phyloP scores from a whole-genome alignment of 331 rosid species.

The Acacia concinna region DNA sequence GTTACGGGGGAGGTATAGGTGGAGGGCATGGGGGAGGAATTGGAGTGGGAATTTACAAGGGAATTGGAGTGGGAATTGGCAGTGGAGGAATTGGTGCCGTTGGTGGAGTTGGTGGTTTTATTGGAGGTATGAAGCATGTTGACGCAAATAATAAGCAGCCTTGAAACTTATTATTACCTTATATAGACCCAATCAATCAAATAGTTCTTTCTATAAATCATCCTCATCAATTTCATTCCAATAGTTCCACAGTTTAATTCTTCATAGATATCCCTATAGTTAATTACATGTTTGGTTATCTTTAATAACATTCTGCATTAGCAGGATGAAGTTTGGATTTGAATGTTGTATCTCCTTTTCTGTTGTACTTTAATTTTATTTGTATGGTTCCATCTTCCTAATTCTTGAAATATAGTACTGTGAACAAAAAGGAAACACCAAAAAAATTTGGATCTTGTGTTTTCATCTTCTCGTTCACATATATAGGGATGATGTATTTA shows the following conservation, averaged over 20 bases:
- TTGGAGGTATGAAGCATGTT: conserved; percentile 19
- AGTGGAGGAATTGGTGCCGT: conserved; percentile 7
- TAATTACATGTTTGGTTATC: not conserved
- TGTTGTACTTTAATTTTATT: not conserved
- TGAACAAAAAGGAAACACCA: not conserved
- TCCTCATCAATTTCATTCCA: not conserved
- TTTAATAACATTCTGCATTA: not conserved
- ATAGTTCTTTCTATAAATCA: not conserved
- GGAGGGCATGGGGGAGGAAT: not conserved
- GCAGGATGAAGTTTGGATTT: not conserved
- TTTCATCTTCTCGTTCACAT: not conserved
- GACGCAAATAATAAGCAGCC: conserved; percentile 40
- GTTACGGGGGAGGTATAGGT: not conserved
- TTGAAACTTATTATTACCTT: conserved; percentile 1
- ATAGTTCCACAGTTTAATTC: not conserved
- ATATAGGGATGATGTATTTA: not conserved
- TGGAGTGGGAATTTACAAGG: conserved; percentile 31
- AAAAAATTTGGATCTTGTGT: not conserved
- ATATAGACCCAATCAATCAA: no score
- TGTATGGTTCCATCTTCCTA: not conserved
- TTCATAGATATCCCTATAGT: not conserved
- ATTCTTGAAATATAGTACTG: not conserved
- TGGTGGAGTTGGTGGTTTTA: conserved; percentile 33
- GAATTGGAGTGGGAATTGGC: conserved; percentile 6
- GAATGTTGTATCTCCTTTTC: not conserved